Base-by-base conservation (phyloP, 805 yeast species). In the Candida sanyiensis region DNA sequence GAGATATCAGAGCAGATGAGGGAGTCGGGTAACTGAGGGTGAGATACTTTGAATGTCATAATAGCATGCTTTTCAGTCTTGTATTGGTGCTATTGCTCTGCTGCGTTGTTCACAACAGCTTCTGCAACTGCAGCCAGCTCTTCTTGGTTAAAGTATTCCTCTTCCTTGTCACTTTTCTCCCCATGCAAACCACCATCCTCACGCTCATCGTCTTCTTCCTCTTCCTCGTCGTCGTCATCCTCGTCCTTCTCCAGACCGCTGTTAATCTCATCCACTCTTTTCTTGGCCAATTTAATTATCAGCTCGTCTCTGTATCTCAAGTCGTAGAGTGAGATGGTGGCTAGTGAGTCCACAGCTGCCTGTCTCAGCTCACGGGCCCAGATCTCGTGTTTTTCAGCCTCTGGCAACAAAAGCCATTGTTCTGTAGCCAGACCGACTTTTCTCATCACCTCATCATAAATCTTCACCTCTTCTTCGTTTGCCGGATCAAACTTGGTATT, bases 381-480 rank as follows among this genome's bases (percentile, higher is more conserved):
- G 27, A 69, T 57, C n/a, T 64, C 69, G 30, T 51, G 54, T 32
- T 61, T 66, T 1, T 56, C 54, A 4, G 51, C 52, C 16, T 60
- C 63, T 8, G 63, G 42, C 28, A 69, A 38, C 1, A 63, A 54
- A 6, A 54, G 44, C 77, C 77, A 72, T 22, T 63, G 62, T 17
- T 69, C 73, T 25, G 64, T 70, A 0, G 75, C 73, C 0, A 58
- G 62, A n/a, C 59, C 55, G n/a, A 72, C 56, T 43, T 64, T 67
- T 22, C 61, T 61, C 51, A 59, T 57, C 37, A 62, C 58, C 4
- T 57, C 57, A n/a, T 49, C 47, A 35, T 45, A 54, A 7, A 44
- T 18, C 11, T 36, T 29, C 12, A 34, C 37, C 25, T 47, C 40
- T 11, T 46, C 38, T 23, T 28, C 33, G 9, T 42, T 25, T 23